Conservation (phyloP, 257 asterid species). For the Penstemon barbatus region DNA sequence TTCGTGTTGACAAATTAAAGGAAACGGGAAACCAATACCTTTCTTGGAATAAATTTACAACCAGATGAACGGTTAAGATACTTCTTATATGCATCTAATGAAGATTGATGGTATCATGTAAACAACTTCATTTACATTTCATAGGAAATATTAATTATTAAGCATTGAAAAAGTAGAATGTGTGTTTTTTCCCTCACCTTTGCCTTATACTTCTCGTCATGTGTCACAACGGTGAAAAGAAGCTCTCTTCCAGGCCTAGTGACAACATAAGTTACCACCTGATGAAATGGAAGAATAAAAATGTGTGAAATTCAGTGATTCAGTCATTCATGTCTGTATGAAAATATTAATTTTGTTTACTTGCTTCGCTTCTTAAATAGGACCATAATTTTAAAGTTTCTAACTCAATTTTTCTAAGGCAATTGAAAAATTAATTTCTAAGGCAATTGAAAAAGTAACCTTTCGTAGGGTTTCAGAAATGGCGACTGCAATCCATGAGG, state of each 20-base stretch:
- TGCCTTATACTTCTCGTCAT: slow-evolving; percentile 97
- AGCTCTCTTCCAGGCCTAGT: slow-evolving; percentile 97
- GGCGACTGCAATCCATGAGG: slow-evolving; percentile 93
- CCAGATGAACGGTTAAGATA: not conserved
- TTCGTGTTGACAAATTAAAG: slow-evolving; percentile 5
- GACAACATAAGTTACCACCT: slow-evolving; percentile 86
- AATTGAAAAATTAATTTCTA: slow-evolving; percentile 15
- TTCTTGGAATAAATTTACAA: not conserved
- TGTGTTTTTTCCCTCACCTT: slow-evolving; percentile 49
- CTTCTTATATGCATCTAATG: slow-evolving; percentile 9
- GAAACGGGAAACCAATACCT: not conserved
- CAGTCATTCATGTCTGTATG: not conserved
- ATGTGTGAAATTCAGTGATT: not conserved
- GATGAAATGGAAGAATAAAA: slow-evolving; percentile 28
- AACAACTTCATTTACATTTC: not conserved
- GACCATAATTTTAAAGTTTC: not conserved
- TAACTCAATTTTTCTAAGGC: not conserved
- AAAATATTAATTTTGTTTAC: not conserved
- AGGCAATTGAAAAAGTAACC: slow-evolving; percentile 45
- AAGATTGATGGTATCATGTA: not conserved
- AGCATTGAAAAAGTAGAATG: not conserved
- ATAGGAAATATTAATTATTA: slow-evolving; percentile 6
- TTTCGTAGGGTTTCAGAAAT: slow-evolving; percentile 84
- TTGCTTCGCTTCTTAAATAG: not conserved
- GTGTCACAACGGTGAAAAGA: slow-evolving; percentile 85